These are phyloP conservation scores for Trichosporon coremiiforme DNA, from an alignment of 1,284 basidiomycete species.

Conservation along the genomic window DNA sequence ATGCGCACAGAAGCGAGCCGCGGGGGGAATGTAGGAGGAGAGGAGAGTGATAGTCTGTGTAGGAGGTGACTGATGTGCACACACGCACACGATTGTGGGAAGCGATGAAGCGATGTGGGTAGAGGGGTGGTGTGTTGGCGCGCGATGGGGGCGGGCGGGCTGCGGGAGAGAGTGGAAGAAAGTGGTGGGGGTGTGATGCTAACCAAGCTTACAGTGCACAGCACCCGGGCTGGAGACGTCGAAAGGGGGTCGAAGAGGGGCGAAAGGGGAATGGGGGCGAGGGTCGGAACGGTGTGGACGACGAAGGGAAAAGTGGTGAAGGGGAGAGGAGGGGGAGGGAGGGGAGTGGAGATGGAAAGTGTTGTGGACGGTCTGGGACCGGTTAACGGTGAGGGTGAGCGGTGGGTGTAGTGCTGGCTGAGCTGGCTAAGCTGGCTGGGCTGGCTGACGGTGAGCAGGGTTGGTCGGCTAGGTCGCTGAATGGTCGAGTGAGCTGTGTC, in stretches of 20 bases:
- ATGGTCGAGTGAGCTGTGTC: no score
- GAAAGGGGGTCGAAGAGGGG: neutral
- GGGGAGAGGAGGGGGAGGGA: neutral
- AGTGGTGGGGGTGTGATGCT: conserved; percentile 1
- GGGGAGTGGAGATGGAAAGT: neutral
- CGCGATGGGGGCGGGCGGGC: neutral
- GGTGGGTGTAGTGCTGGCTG: neutral
- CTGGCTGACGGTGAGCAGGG: neutral
- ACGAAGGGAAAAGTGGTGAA: conserved; percentile 3
- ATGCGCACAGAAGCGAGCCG: conserved; percentile 6
- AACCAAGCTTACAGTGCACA: conserved; percentile 19
- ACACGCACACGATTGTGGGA: neutral
- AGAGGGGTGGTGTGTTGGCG: neutral
- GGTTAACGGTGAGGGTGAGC: neutral
- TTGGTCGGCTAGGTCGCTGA: no score
- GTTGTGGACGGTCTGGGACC: neutral
- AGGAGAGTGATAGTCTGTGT: neutral
- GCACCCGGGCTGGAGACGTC: conserved; percentile 1
- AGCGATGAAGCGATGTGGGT: neutral
- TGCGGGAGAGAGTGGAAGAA: neutral
- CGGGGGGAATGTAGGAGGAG: neutral
- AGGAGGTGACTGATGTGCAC: conserved; percentile 9
- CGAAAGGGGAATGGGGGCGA: neutral
- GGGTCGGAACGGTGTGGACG: neutral
- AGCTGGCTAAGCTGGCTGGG: no score